Evolutionary conservation across 331 rosid species (phyloP).

Genomic region (Saraca asoca): DNA sequence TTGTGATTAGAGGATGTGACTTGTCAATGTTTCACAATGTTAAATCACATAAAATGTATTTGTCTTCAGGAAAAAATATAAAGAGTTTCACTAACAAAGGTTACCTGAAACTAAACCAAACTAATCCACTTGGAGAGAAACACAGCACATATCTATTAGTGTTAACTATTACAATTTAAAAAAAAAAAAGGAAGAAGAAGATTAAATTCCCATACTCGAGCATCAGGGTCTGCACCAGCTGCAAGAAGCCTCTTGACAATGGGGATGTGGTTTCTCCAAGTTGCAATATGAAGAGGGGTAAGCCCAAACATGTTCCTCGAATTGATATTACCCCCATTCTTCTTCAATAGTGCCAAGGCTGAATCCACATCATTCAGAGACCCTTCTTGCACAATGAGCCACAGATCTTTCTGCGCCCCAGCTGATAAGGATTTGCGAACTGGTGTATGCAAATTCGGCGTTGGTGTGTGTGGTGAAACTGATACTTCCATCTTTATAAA

Average conservation of each 20-base stretch:
- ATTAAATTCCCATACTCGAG: constrained; percentile 64
- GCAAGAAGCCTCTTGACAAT: constrained; percentile 83
- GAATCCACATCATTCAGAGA: constrained; percentile 72
- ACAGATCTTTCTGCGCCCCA: constrained; percentile 63
- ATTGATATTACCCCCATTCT: constrained; percentile 80
- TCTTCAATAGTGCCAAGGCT: constrained; percentile 66
- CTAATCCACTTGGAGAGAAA: too few relatives aligned
- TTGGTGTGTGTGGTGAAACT: constrained; percentile 59
- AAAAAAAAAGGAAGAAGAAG: constrained; percentile 1
- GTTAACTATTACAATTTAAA: neutral
- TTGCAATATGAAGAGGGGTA: constrained; percentile 93
- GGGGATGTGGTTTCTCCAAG: constrained; percentile 94
- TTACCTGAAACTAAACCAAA: too few relatives aligned
- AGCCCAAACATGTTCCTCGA: constrained; percentile 74
- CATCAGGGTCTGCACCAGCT: constrained; percentile 97
- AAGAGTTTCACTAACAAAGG: too few relatives aligned
- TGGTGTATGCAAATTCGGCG: constrained; percentile 50
- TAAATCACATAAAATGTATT: constrained; percentile 8
- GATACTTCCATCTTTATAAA: constrained; percentile 58
- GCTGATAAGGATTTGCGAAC: constrained; percentile 46
- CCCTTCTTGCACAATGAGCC: constrained; percentile 74
- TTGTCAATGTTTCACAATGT: constrained; percentile 6
- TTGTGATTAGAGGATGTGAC: neutral
- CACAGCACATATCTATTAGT: too few relatives aligned
- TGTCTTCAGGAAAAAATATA: too few relatives aligned